Evolutionary conservation across 257 asterid genomes (phyloP), one percentile per base, ranked within the genome.

Genomic region (Misopates orontium): DNA sequence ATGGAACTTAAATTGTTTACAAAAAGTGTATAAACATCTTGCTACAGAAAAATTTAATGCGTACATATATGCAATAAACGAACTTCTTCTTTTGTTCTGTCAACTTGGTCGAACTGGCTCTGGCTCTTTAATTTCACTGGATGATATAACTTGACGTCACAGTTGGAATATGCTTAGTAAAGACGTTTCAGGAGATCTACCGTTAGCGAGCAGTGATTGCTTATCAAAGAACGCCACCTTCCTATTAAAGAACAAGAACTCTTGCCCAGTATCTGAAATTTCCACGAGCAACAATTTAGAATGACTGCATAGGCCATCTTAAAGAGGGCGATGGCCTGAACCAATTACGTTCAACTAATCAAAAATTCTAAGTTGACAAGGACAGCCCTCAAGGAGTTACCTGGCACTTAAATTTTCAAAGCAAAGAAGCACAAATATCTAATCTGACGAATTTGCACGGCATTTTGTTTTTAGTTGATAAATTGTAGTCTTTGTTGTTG

Each of bases 1-100:
- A 20, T 17, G 63, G 53, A 17, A 24, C 36, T 73, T 48, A 12
- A 53, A 22, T 67, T 67, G 45, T 64, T 56, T 59, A 65, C 51
- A 49, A 9, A 9, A 36, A 36, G 42, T 3, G 60, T 10, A 23
- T 56, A 56, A 45, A 40, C 14, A 22, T 56, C 51, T 45, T 45
- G 54, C 64, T 50, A 42, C 45, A 58, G 52, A 57, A 62, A 25
- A 4, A 21, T 48, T 39, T 50, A 14, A 28, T 25, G 7, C 36
- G 7, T 16, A 39, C 17, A 20, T 25, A 9, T 17, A 36, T 48
- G 63, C 60, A 56, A 40, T 59, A 17, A 65, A 32, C 18, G 25
- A 20, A 59, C 28, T 7, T 18, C 13, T 56, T 66, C 19, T 55
- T 64, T 59, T 40, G 42, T 48, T 60, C 45, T 49, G 24, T n/a